A percentile compares a stretch with the other conserved stretches of the same genome.
These are phyloP conservation scores for Suillus plorans DNA, from an alignment of 768 basidiomycete genomes.

Conservation along the genomic window DNA sequence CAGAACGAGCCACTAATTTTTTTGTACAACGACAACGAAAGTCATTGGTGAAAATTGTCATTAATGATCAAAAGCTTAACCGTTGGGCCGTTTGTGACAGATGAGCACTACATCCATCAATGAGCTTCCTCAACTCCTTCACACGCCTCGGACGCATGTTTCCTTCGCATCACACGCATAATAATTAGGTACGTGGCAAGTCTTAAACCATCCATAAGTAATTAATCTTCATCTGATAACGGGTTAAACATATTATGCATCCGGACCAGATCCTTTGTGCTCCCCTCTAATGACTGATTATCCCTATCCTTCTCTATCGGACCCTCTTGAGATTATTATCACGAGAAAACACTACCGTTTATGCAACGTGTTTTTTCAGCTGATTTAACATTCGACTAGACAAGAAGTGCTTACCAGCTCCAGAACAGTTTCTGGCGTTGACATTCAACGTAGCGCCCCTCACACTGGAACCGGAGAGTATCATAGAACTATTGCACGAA, in stretches of 20 bases:
- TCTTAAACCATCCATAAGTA: too few relatives aligned
- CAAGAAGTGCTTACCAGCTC: neutral
- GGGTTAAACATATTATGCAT: neutral
- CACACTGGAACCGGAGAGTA: neutral
- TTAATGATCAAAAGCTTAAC: too few relatives aligned
- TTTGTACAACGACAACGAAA: neutral
- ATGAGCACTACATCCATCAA: too few relatives aligned
- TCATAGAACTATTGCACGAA: neutral
- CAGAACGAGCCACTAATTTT: neutral
- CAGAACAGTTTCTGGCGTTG: neutral
- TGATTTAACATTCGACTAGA: neutral
- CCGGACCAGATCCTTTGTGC: neutral
- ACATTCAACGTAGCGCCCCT: neutral
- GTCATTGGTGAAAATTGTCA: neutral
- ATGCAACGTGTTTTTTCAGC: neutral
- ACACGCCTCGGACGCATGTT: too few relatives aligned
- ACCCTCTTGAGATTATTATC: too few relatives aligned
- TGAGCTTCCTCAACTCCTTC: too few relatives aligned
- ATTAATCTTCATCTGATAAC: too few relatives aligned
- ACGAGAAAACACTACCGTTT: neutral
- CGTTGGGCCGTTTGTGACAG: too few relatives aligned
- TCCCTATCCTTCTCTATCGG: neutral
- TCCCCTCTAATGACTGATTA: neutral
- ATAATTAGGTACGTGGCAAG: too few relatives aligned
- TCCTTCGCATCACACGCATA: too few relatives aligned